Percentiles rank a stretch among this genome's conserved stretches.
phyloP scores from a whole-genome alignment of 805 yeast species.

The Kluyveromyces wickerhamii region DNA sequence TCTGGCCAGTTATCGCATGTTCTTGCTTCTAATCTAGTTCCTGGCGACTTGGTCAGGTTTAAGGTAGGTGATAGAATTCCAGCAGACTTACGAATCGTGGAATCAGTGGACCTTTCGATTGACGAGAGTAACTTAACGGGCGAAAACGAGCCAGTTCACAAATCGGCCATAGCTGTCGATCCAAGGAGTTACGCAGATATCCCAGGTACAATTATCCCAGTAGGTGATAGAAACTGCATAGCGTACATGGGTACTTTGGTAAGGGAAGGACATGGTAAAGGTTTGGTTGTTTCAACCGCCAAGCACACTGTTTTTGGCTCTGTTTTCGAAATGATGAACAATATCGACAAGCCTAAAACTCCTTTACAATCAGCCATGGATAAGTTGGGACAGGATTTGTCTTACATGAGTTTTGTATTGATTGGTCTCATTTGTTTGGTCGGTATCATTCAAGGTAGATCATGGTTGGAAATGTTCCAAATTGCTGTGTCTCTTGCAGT shows the following conservation, averaged over 20 bases:
- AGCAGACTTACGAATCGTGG: slow-evolving; percentile 80
- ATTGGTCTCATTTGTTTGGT: slow-evolving; percentile 88
- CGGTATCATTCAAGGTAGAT: slow-evolving; percentile 86
- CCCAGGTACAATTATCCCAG: slow-evolving; percentile 37
- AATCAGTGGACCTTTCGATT: slow-evolving; percentile 70
- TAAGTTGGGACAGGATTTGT: slow-evolving; percentile 83
- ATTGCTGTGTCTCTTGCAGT: slow-evolving; percentile 96
- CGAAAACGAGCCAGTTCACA: slow-evolving; percentile 82
- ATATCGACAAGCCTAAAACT: slow-evolving; percentile 94
- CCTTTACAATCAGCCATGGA: slow-evolving; percentile 96
- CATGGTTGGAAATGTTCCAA: slow-evolving; percentile 97
- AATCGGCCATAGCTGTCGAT: slow-evolving; percentile 41
- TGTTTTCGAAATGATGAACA: slow-evolving; percentile 91
- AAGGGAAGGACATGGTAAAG: slow-evolving; percentile 91
- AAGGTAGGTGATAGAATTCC: slow-evolving; percentile 94
- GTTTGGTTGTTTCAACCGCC: slow-evolving; percentile 89
- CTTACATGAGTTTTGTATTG: slow-evolving; percentile 73
- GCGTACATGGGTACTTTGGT: slow-evolving; percentile 98
- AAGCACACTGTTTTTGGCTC: slow-evolving; percentile 86
- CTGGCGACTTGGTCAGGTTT: slow-evolving; percentile 90
- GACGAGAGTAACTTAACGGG: slow-evolving; percentile 97
- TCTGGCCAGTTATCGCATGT: slow-evolving; percentile 72
- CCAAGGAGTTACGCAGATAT: slow-evolving; percentile 21
- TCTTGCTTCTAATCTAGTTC: slow-evolving; percentile 80
- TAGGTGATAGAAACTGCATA: slow-evolving; percentile 64